Base-by-base conservation (phyloP, 2,329 filamentous ascomycete species). In the Exutisphaerella laricina region DNA sequence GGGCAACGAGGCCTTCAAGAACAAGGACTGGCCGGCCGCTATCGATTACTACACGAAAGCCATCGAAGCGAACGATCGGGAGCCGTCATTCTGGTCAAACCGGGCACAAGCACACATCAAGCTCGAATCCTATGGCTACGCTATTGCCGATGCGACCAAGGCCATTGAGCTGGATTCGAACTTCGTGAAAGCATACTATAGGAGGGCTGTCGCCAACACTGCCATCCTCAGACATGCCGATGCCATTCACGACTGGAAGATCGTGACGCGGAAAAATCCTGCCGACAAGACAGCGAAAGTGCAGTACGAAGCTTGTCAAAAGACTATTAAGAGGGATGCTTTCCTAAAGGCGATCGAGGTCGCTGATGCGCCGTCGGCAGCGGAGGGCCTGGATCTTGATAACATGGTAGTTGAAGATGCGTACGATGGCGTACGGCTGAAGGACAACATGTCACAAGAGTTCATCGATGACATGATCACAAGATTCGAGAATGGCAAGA, bases 401-500 rank as follows among this genome's bases (percentile, higher is more conserved):
- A 78, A 82, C 42, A 96, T 98, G 67, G 71, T 72, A 8, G 80
- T 98, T 13, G 89, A 96, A 49, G 70, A 81, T 16, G 75, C 76
- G 42, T 98, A 98, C 60, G 92, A 98, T 60, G 92, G 92, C 48
- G 83, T 81, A 16, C 76, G 75, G 43, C 70, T 98, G 40, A 83
- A 78, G 28, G 77, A 83, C 39, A 76, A 85, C 63, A 98, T 98
- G 88, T 96, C 90, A 1, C 79, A 90, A 55, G 90, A 96, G 58
- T 98, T 98, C 61, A 86, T 98, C 58, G 85, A 94, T 58, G 90
- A 98, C 70, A 96, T 97, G 90, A 90, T 88, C 43, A 79, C 92
- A 65, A 76, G 92, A 22, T 98, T 98, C 77, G 95, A 94, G 77
- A 83, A 79, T 38, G 92, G 92, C 62, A 97, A 98, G 77, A 90